Percentiles rank a stretch among this genome's conserved stretches.
These are phyloP conservation scores for Neonectria magnoliae DNA, from an alignment of 2,329 filamentous ascomycete species.

Conservation along the genomic window DNA sequence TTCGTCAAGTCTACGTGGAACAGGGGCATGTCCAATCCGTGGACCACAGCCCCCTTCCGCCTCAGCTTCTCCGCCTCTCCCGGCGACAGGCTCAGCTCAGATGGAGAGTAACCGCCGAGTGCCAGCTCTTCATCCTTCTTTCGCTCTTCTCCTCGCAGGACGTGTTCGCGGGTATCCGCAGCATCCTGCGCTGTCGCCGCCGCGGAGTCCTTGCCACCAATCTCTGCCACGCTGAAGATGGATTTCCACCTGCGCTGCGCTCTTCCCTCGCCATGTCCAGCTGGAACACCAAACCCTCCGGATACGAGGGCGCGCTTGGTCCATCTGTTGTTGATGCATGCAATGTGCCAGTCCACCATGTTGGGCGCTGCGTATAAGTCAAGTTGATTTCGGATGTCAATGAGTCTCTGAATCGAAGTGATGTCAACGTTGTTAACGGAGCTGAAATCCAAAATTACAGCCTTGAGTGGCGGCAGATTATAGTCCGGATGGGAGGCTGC, in stretches of 20 bases:
- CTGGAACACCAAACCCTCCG: constrained; percentile 89
- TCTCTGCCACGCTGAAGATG: constrained; percentile 93
- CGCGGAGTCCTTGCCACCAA: constrained; percentile 76
- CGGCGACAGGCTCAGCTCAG: constrained; percentile 32
- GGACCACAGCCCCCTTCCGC: constrained; percentile 72
- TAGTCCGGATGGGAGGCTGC: constrained; percentile 45
- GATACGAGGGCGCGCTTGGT: constrained; percentile 89
- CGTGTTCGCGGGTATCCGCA: constrained; percentile 54
- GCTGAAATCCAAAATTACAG: constrained; percentile 93
- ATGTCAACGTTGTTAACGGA: constrained; percentile 94
- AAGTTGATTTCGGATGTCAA: constrained; percentile 94
- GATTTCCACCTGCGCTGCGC: constrained; percentile 82
- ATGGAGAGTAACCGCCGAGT: constrained; percentile 18
- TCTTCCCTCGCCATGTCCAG: constrained; percentile 53
- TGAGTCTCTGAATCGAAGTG: constrained; percentile 90
- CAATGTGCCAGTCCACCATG: constrained; percentile 92
- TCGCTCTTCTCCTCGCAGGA: constrained; percentile 45
- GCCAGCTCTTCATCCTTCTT: constrained; percentile 51
- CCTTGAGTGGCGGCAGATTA: constrained; percentile 77
- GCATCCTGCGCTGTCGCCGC: constrained; percentile 73
- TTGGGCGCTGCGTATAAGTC: constrained; percentile 85
- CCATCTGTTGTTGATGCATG: constrained; percentile 90
- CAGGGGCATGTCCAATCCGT: constrained; percentile 87
- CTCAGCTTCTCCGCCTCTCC: constrained; percentile 49
- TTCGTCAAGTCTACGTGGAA: constrained; percentile 95